Evolutionary conservation across 169 alveolate species (phyloP), one percentile per base, ranked within the genome.

Genomic region (Plasmodium billcollinsi): DNA sequence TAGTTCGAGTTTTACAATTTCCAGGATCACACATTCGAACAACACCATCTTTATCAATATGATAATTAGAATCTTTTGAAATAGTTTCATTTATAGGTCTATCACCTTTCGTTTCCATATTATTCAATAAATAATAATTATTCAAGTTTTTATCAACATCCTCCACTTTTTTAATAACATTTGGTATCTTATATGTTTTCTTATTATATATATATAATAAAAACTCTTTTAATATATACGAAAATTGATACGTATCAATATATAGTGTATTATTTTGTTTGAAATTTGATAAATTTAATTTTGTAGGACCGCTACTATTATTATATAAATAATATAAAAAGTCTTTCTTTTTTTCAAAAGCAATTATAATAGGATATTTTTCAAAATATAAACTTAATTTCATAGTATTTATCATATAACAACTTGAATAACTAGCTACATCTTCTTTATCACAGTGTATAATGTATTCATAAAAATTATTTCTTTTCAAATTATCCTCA

Each of bases 311-410:
- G 9, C 14, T 14, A 18, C 58, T 21, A 54, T 33, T 15, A 69
- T 69, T 83, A 18, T 61, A 59, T 6, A 83, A 69, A 69, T 83
- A 49, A 50, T 83, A 83, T n/a, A 54, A 62, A 83, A 83, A 83
- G 50, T 83, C 83, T 49, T 69, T 83, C 52, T 83, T 83, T 54
- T 69, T 83, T 29, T 83, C 74, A 83, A 83, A 83, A 12, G 85
- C 83, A 69, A 83, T 83, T 43, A 83, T 56, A 45, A 83, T 24
- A 7, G 80, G 85, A n/a, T 54, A 69, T 33, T 83, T 83, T 20
- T 67, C 74, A 11, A 45, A 7, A 15, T n/a, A 5, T 6, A 20
- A 0, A n/a, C 59, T 52, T 18, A 20, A 49, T 5, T 52, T 50
- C 70, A 83, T 83, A 14, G 66, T 69, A 52, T 83, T 49, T 47